Percentiles rank a stretch among this genome's conserved stretches.
phyloP scores from a whole-genome alignment of 108 stramenopile species.

The Nitzschia sp. region DNA sequence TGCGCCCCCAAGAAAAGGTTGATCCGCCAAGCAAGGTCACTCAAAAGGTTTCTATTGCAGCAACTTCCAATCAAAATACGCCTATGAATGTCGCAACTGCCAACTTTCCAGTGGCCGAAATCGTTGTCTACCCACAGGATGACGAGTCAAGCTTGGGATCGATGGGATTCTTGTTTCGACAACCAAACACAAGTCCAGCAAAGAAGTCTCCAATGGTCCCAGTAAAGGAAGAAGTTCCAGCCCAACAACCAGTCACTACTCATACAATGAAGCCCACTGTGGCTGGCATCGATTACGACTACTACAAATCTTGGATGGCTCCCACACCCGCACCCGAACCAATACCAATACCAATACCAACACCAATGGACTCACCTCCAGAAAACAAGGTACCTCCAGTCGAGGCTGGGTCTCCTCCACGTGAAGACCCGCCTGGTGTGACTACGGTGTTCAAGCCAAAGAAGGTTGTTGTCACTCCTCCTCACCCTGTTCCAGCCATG shows the following conservation, averaged over 20 bases:
- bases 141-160: constrained; percentile 18
- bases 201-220: neutral
- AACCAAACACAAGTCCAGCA: neutral
- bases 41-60: too few relatives aligned
- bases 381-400: constrained; percentile 1
- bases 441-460: constrained; percentile 11
- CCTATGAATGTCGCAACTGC: too few relatives aligned
- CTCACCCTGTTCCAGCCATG: neutral
- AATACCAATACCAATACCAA: too few relatives aligned
- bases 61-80: too few relatives aligned
- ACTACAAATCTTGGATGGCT: constrained; percentile 2
- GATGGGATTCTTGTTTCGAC: constrained; percentile 7
- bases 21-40: neutral
- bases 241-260: neutral
- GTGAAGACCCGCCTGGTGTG: constrained; percentile 16
- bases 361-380: neutral
- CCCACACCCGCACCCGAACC: neutral
- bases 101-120: constrained; percentile 1
- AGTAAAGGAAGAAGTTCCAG: neutral
- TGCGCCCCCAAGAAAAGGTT: neutral
- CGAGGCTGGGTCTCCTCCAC: too few relatives aligned
- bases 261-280: constrained; percentile 16
- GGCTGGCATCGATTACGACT: constrained; percentile 16
- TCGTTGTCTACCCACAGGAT: constrained; percentile 3
- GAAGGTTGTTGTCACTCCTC: neutral